A percentile compares a stretch with the other conserved stretches of the same genome.
phyloP scores from a whole-genome alignment of 2,329 filamentous ascomycete species.

The Trichoderma sp. region DNA sequence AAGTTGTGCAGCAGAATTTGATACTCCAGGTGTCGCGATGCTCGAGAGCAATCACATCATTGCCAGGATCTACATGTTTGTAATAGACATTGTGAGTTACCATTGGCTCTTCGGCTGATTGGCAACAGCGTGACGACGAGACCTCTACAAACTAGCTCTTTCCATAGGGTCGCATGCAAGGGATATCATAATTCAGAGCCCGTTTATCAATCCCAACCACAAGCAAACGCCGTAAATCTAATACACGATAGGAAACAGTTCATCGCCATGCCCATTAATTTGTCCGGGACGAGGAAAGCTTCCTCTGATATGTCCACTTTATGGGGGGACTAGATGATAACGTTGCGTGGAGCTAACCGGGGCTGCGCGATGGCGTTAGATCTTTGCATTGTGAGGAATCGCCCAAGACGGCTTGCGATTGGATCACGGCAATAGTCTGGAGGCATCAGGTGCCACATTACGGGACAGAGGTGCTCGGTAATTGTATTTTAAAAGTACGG shows the following conservation, averaged over 20 bases:
- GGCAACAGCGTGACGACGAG: neutral
- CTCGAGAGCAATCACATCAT: slow-evolving; percentile 16
- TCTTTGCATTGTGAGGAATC: slow-evolving; percentile 19
- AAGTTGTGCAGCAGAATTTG: neutral
- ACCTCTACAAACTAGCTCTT: neutral
- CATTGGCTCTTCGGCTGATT: neutral
- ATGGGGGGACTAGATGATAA: neutral
- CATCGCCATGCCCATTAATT: neutral
- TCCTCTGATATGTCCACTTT: neutral
- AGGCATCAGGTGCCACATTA: neutral
- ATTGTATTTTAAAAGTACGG: neutral
- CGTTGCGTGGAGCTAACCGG: neutral
- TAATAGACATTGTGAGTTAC: neutral
- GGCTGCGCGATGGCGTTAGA: slow-evolving; percentile 18
- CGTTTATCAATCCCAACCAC: neutral
- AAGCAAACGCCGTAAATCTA: neutral
- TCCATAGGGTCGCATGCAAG: neutral
- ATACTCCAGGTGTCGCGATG: slow-evolving; percentile 13
- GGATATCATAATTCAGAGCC: neutral
- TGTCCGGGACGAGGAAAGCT: neutral
- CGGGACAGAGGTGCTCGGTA: neutral
- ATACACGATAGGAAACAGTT: neutral
- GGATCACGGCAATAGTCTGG: neutral
- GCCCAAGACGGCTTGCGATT: neutral
- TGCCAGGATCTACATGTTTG: neutral